These are phyloP conservation scores for Nitzschia palea DNA, from an alignment of 108 stramenopile genomes.

Conservation along the genomic window DNA sequence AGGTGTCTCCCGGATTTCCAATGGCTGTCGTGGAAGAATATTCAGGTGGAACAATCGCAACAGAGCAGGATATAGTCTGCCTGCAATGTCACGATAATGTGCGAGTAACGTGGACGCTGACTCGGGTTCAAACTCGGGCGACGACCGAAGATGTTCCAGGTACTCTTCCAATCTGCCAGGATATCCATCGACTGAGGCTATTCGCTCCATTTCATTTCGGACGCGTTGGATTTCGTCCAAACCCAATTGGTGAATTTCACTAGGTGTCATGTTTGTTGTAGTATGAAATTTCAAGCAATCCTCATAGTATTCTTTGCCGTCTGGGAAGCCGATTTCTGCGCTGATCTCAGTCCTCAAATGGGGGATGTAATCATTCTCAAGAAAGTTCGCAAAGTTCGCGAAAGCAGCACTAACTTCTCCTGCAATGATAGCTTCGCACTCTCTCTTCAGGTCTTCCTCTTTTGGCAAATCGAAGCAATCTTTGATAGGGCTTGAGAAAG, in stretches of 20 bases:
- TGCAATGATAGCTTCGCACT: conserved; percentile 16
- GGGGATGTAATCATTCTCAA: conserved; percentile 54
- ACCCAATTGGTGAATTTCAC: conserved; percentile 59
- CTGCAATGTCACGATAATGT: conserved; percentile 51
- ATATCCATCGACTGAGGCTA: conserved; percentile 47
- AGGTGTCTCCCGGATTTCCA: conserved; percentile 45
- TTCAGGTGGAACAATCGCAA: conserved; percentile 48
- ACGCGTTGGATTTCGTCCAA: conserved; percentile 50
- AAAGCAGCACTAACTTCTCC: conserved; percentile 23
- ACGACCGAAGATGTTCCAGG: conserved; percentile 42
- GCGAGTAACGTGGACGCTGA: conserved; percentile 37
- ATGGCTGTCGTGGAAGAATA: conserved; percentile 43
- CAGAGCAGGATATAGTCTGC: conserved; percentile 40
- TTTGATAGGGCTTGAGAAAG: conserved; percentile 28
- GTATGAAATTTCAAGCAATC: conserved; percentile 57
- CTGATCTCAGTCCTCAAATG: conserved; percentile 48
- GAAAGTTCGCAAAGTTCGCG: conserved; percentile 34
- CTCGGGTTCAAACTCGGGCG: conserved; percentile 38
- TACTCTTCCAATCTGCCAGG: conserved; percentile 44
- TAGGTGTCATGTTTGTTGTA: conserved; percentile 52
- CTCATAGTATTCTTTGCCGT: conserved; percentile 49
- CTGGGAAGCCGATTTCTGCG: conserved; percentile 45
- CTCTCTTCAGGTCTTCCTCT: conserved; percentile 22
- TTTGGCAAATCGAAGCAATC: conserved; percentile 15
- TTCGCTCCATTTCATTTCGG: conserved; percentile 38